These are phyloP conservation scores for Rhynchosporium graminicola DNA, from an alignment of 2,329 filamentous ascomycete species.

Conservation along the genomic window DNA sequence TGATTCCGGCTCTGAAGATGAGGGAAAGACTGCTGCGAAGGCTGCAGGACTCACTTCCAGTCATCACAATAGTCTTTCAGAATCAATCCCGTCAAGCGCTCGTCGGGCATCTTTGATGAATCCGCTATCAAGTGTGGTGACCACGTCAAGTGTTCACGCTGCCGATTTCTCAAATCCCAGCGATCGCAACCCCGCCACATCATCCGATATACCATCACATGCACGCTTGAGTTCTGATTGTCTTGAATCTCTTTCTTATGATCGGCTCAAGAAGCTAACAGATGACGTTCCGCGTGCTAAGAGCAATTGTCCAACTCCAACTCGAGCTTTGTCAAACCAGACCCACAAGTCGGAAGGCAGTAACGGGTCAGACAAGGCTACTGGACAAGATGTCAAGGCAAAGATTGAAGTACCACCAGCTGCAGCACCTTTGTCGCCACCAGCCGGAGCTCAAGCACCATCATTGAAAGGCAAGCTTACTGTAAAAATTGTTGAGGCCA, in stretches of 20 bases:
- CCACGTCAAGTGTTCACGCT: conserved; percentile 63
- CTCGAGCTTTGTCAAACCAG: conserved; percentile 70
- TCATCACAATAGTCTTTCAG: conserved; percentile 48
- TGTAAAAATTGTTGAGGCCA: conserved; percentile 84
- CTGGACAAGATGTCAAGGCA: conserved; percentile 47
- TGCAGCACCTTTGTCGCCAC: conserved; percentile 36
- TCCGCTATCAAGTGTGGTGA: conserved; percentile 65
- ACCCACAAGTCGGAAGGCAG: conserved; percentile 52
- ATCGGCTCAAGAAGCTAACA: conserved; percentile 86
- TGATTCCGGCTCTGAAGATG: conserved; percentile 44
- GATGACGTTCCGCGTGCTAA: conserved; percentile 69
- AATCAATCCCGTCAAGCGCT: conserved; percentile 46
- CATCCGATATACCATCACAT: conserved; percentile 54
- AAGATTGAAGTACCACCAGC: conserved; percentile 14
- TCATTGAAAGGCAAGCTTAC: conserved; percentile 84
- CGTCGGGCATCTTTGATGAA: conserved; percentile 51
- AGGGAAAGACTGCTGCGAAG: conserved; percentile 41
- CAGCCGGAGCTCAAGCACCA: conserved; percentile 61
- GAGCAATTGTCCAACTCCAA: conserved; percentile 90
- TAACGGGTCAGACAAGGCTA: conserved; percentile 36
- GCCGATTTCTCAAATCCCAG: conserved; percentile 69
- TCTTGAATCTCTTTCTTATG: conserved; percentile 62
- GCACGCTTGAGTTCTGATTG: conserved; percentile 49
- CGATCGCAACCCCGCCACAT: conserved; percentile 53
- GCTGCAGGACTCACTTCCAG: conserved; percentile 39